A percentile compares a stretch with the other conserved stretches of the same genome.
phyloP scores from a whole-genome alignment of 2,329 filamentous ascomycete species.

The Didymella segeticola region DNA sequence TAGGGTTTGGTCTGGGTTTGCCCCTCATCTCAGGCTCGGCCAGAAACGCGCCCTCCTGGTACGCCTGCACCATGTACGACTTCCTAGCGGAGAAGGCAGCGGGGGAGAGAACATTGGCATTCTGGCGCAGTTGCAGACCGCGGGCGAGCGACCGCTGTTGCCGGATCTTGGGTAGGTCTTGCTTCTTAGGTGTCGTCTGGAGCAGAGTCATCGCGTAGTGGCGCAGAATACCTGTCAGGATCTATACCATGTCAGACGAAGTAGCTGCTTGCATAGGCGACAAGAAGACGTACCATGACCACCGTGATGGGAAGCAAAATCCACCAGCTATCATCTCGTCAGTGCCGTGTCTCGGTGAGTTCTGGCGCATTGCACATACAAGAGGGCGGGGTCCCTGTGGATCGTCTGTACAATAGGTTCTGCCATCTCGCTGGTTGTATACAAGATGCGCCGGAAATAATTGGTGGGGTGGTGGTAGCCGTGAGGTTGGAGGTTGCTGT shows the following conservation, averaged over 20 bases:
- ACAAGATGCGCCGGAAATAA: conserved; percentile 22
- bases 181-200: conserved; percentile 81
- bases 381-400: conserved; percentile 96
- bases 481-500: conserved; percentile 21
- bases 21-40: conserved; percentile 88
- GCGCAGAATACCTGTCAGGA: conserved; percentile 91
- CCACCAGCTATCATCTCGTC: conserved; percentile 77
- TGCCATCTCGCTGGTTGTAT: conserved; percentile 67
- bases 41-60: conserved; percentile 84
- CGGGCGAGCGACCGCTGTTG: conserved; percentile 85
- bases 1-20: conserved; percentile 88
- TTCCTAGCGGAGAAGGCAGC: conserved; percentile 81
- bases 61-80: conserved; percentile 79
- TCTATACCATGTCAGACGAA: conserved; percentile 55
- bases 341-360: conserved; percentile 20
- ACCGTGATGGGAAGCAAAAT: conserved; percentile 96
- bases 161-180: conserved; percentile 75
- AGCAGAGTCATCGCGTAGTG: conserved; percentile 97
- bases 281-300: conserved; percentile 74
- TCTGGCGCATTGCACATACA: conserved; percentile 66
- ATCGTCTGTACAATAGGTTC: conserved; percentile 91
- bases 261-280: background rate
- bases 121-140: conserved; percentile 82
- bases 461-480: conserved; percentile 23
- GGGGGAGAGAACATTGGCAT: conserved; percentile 79